Base-by-base conservation (phyloP, 129 eudicot species). In the Flaveria trinervia region DNA sequence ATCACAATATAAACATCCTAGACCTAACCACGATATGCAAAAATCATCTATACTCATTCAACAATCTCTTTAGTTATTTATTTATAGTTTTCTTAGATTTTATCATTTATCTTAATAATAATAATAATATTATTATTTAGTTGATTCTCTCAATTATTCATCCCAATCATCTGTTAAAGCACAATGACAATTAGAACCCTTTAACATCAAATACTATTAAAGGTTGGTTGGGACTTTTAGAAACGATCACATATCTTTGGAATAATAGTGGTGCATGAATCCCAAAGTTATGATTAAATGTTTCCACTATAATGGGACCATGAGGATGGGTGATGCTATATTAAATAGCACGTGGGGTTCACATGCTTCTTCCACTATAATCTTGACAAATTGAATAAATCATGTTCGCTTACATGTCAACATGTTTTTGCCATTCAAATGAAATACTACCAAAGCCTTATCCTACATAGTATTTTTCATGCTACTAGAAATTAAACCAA, bases 321-420 rank as follows among this genome's bases (percentile, higher is more conserved):
- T 5, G 48, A 13, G 64, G 64, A 74, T 57, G 84, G 76, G 68
- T 45, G 55, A 67, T 73, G 75, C 75, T 30, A 54, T 36, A 65
- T 66, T 28, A 80, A 74, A 30, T 44, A 64, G 20, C 84, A 80
- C 84, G 84, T 80, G 84, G 80, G 71, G 16, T 48, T 68, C 84
- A 74, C 80, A 80, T 80, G 80, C 62, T 3, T 56, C 60, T 64
- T 2, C 73, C 59, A 17, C 30, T 56, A 14, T 65, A 79, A 79
- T 62, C 78, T 71, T 65, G 36, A 69, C 75, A 67, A 45, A 80
- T 50, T 67, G 64, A 67, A 67, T 46, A 46, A 10, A 67, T 67
- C 71, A 74, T 73, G 55, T 72, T 80, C 18, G 46, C 61, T 57
- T 52, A 25, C 9, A 41, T 60, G 72, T 70, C 76, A 48, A 78